Percentiles rank a stretch among this genome's conserved stretches.
Evolutionary conservation across 1,284 basidiomycete species (phyloP).

Genomic region (Volvariella surrecta): DNA sequence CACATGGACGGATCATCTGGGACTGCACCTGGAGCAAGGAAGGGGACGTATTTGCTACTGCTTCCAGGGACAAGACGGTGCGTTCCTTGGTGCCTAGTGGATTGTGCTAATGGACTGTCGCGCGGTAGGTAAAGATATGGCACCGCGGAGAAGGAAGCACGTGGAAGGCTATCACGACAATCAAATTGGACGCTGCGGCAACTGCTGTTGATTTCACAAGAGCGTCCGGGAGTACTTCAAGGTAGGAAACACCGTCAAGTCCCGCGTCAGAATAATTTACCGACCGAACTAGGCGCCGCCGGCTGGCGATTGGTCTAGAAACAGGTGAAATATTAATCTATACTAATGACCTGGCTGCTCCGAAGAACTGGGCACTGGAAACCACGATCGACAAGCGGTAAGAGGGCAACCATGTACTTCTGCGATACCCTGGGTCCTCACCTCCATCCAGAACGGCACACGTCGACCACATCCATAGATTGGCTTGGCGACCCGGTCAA

Average conservation of each 20-base stretch:
- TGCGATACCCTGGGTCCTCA: conserved; percentile 3
- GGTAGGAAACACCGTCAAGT: too few relatives aligned
- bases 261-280: too few relatives aligned
- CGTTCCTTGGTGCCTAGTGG: conserved; percentile 11
- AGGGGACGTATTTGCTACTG: conserved; percentile 80
- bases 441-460: conserved; percentile 44
- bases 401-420: conserved; percentile 9
- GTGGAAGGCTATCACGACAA: conserved; percentile 45
- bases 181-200: conserved; percentile 57
- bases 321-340: conserved; percentile 59
- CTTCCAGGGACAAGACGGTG: conserved; percentile 93
- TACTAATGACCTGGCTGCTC: conserved; percentile 21
- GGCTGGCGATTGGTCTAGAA: conserved; percentile 66
- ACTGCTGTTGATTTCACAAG: conserved; percentile 60
- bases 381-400: conserved; percentile 41
- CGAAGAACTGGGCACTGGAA: conserved; percentile 40
- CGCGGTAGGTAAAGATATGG: conserved; percentile 68
- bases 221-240: conserved; percentile 8
- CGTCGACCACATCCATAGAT: conserved; percentile 58
- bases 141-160: conserved; percentile 23
- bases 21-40: conserved; percentile 82
- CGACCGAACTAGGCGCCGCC: conserved; percentile 19
- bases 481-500: conserved; percentile 52
- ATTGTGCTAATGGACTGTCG: background rate
- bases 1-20: conserved; percentile 93